Base-by-base conservation (phyloP, 352 stramenopile genomes). In the Phytophthora litchii region DNA sequence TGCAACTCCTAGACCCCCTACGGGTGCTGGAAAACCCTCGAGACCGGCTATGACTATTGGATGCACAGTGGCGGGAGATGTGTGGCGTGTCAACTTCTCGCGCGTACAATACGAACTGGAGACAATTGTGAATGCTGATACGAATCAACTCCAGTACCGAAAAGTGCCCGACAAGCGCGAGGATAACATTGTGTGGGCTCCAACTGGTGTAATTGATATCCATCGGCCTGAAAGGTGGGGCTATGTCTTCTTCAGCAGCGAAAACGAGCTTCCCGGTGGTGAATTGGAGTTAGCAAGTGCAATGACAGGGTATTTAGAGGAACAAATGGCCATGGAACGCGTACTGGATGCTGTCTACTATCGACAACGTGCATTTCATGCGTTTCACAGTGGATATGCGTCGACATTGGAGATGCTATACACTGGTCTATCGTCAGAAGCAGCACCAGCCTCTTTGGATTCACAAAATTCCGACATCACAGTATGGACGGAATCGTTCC, bases 81-180 rank as follows among this genome's bases (percentile, higher is more conserved):
- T 92, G 43, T 96, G 86, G 86, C 78, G 90, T 17, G 86, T 96
- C 35, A 96, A 97, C 57, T 97, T 97, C 54, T 94, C 80, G 16
- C 78, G 89, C n/a, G 89, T 97, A 4, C 86, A 97, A 55, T 93
- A 92, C 45, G 56, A 88, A 23, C 52, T 92, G 0, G 57, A 76
- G 20, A 72, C 64, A 2, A 64, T 83, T 4, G 49, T 83, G 13
- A 67, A 89, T 27, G 35, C 57, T n/a, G 69, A 86, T 51, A 80
- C 70, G 14, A 67, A 74, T 19, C 67, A 80, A 32, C 43, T 83
- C 1, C 41, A 78, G 43, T 89, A 81, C 49, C 58, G 72, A 35
- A 90, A 88, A 58, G 60, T 86, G 4, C 67, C 74, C 0, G 64
- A 80, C 23, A 78, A 58, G 6, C 60, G 64, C 1, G 82, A 89